These are phyloP conservation scores for Nephelium lappaceum DNA, from an alignment of 345 rosid genomes.

Conservation along the genomic window DNA sequence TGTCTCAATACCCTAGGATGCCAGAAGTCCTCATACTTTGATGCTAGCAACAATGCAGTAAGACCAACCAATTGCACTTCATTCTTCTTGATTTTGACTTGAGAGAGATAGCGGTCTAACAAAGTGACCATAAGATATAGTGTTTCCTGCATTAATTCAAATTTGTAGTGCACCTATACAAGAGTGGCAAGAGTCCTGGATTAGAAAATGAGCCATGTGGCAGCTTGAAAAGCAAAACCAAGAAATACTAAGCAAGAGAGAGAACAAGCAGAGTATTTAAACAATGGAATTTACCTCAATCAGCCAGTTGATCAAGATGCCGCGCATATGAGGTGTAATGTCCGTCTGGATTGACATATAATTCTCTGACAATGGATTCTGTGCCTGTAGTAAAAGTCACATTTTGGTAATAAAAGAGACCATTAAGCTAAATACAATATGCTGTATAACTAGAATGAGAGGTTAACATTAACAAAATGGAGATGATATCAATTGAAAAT, in stretches of 20 bases:
- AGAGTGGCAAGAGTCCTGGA: slow-evolving; percentile 11
- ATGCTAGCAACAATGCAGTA: slow-evolving; percentile 79
- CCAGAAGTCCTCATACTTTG: slow-evolving; percentile 97
- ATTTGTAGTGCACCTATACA: slow-evolving; percentile 82
- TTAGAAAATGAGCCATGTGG: slow-evolving; percentile 23
- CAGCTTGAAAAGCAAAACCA: slow-evolving; percentile 2
- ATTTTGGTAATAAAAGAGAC: slow-evolving; percentile 21
- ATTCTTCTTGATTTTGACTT: slow-evolving; percentile 65
- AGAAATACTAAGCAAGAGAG: slow-evolving; percentile 16
- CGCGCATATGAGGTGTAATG: slow-evolving; percentile 73
- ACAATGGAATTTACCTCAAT: slow-evolving; percentile 65
- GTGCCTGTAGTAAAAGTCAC: slow-evolving; percentile 53
- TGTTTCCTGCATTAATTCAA: slow-evolving; percentile 88
- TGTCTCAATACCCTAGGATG: slow-evolving; percentile 67
- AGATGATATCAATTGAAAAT: not conserved
- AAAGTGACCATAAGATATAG: slow-evolving; percentile 81
- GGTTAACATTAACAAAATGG: not conserved
- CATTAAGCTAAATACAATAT: slow-evolving; percentile 1
- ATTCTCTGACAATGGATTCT: slow-evolving; percentile 50
- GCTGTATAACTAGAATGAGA: not conserved
- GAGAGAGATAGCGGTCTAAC: slow-evolving; percentile 80
- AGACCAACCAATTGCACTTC: slow-evolving; percentile 96
- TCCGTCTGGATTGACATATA: slow-evolving; percentile 66
- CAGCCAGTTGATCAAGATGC: slow-evolving; percentile 94
- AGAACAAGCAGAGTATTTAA: slow-evolving; percentile 9